Evolutionary conservation across 345 rosid species (phyloP), one percentile per base, ranked within the genome.

Genomic region (Ricinus communis): DNA sequence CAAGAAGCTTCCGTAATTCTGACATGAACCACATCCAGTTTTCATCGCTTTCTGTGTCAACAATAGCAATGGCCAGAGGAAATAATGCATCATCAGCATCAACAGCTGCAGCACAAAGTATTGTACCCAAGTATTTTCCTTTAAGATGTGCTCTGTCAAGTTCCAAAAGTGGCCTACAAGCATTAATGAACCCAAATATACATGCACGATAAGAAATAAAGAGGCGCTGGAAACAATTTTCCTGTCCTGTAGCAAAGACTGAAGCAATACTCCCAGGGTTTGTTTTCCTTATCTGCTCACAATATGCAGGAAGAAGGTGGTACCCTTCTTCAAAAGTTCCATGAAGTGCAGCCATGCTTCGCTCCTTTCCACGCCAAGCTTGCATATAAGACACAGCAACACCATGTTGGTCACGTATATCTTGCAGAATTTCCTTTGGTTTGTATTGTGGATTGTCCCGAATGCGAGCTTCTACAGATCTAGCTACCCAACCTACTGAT

Each of bases 301-400:
- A 95, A 53, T 95, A 95, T 14, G 87, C 84, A 74, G 99, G 96
- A 59, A 95, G 96, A 76, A 93, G 85, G 65, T 85, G 85, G 80
- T 85, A 95, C 27, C 99, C 99, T 86, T 95, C 99, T 79, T 95
- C 99, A 67, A 81, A 95, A 50, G 99, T 95, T 36, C 99, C 99
- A 57, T 95, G 98, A 77, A 95, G 99, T 18, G 99, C 93, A 54
- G 99, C 99, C 99, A 95, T 95, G 80, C 96, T 88, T 18, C 99
- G 90, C 80, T 95, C 99, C 81, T 95, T 95, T 74, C 99, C 99
- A 1, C 99, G 99, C 99, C 99, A 95, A 60, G 99, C 99, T 80
- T 95, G 99, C 99, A 95, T 95, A 75, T 95, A 95, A 70, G 99
- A 95, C 61, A 95, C 99, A 2, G 96, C 94, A 81, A 95, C 99